Evolutionary conservation across 2,329 filamentous ascomycete genomes (phyloP), one percentile per base, ranked within the genome.

Genomic region (Diaporthe amygdali): DNA sequence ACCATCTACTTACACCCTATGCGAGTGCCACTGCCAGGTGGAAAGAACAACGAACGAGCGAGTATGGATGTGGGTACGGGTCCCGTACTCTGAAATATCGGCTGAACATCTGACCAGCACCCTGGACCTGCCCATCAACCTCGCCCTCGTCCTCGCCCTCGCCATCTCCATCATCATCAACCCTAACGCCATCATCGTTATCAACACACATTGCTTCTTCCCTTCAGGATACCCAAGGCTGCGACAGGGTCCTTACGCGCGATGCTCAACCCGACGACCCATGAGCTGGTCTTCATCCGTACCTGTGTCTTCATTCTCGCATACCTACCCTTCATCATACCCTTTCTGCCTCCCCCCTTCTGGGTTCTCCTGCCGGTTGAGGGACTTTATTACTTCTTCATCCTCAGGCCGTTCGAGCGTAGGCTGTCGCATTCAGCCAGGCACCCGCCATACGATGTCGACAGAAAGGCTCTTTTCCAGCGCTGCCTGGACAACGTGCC

Each of bases 401-500:
- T 88, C 49, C 87, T 84, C 76, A 74, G 77, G 3, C 86, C 85
- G 0, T 84, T 84, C 73, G 80, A 80, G 25, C 72, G 73, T 20
- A 81, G 82, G 17, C 80, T 88, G n/a, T 75, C 76, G 8, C 72
- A 76, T 17, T 76, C 78, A 22, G 84, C 84, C 14, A 72, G 76
- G 17, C 82, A 87, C 66, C 86, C 86, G 2, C 78, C 82, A 0
- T 77, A 86, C 12, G 81, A 84, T 1, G 81, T 80, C 41, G 77
- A 84, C 6, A 85, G 92, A 30, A 80, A 82, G 51, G 83, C 79
- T 1, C 81, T 94, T 3, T 92, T 93, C 76, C 79, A 84, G 64
- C 84, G 84, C 47, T 90, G 89, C 79, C 82, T 87, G 71, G 81
- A 81, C 39, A 89, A 87, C 74, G 84, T 92, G 5, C 82, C 87